Evolutionary conservation across 805 yeast species (phyloP), one percentile per base, ranked within the genome.

Genomic region (Yarrowia alimentaria): DNA sequence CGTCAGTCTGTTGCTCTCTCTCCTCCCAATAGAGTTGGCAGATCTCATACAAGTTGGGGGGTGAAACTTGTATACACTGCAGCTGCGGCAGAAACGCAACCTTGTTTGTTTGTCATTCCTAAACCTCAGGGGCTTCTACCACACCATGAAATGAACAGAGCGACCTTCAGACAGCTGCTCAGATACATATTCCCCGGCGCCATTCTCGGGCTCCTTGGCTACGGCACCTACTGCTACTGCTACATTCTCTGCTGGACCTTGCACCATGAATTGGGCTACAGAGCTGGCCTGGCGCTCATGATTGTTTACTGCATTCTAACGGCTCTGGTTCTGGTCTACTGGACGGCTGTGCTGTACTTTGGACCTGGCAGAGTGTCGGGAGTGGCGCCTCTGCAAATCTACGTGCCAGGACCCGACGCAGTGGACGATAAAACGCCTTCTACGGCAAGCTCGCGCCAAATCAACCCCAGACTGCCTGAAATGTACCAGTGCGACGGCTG

Each of bases 401-500:
- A 26, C 19, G 19, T 40, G 3, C 47, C 47, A 5, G 47, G 47
- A 17, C 25, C 43, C 6, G 43, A 37, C 12, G 30, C 12, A 7
- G 30, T 37, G 33, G 47, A 40, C 19, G 47, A 40, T 18, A 28
- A 40, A 25, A 16, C 22, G 11, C 47, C 24, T 18, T 14, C 18
- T 1, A 22, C 31, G 3, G 37, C 31, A n/a, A n/a, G n/a, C 67
- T 3, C 61, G 63, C 8, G 35, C 16, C 50, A 21, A 18, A 22
- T 43, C 35, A 30, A 30, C 30, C 37, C 50, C 4, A 29, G 30
- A 0, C 73, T 80, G 1, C 93, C 94, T 0, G 70, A 64, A 1
- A 67, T 73, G 18, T 90, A 87, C 61, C 61, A 74, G 13, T 85
- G 95, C 62, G 89, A 85, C 62, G 68, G 67, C 8, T 72, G 76